Evolutionary conservation across 441 rosid species (phyloP), one percentile per base, ranked within the genome.

Genomic region (Metrosideros polymorpha): DNA sequence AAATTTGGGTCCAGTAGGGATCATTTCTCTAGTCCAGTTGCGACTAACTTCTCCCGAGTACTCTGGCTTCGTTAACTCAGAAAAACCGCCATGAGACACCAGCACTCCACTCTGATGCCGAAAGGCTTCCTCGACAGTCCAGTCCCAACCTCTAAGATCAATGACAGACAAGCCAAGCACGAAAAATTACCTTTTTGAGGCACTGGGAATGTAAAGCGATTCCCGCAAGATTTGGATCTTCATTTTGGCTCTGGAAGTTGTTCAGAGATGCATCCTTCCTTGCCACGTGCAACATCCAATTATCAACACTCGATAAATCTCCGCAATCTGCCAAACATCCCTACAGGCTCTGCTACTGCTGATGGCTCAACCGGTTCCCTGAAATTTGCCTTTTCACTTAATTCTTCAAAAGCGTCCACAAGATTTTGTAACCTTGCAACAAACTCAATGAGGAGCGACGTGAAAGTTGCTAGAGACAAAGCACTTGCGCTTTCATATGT

Each of bases 401-500:
- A 84, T 82, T 94, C 95, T 82, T 93, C 94, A 54, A 92, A 96
- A 2, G 95, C 88, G 42, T 91, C 91, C 19, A 94, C 96, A 13
- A 96, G 90, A 90, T 94, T 91, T 85, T 92, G 92, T 19, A 96
- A 92, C 89, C 99, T 91, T 15, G 99, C 98, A n/a, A 96, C 98
- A 83, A 96, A 94, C 85, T 96, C 99, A 6, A 94, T 96, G 89
- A 94, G 66, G 39, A 93, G 91, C 2, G 99, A 96, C 50, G 97
- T 86, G 87, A 95, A 96, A 17, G 99, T 96, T 4, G 96, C 98
- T 43, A 96, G 86, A 32, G 97, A 94, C 90, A 94, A 82, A 32
- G 93, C 94, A 85, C 99, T 94, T 25, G 99, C 98, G 75, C 94
- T 95, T 89, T 91, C 94, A 75, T 91, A 94, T 79, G 94, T 91